Conservation (phyloP, 2,329 filamentous ascomycete genomes). For the Aspergillus awamori region DNA sequence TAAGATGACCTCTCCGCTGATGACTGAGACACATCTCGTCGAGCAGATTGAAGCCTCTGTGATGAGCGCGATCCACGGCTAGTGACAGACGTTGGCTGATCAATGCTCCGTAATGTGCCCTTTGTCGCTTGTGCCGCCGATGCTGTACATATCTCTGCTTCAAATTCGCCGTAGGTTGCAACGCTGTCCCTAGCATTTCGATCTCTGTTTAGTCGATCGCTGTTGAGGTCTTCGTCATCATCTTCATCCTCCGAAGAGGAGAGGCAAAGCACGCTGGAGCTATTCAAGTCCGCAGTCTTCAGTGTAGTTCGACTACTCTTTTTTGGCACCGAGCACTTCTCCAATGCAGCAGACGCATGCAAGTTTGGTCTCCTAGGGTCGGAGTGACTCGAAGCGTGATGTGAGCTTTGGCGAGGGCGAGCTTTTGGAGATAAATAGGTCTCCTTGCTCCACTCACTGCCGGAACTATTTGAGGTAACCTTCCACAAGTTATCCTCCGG, state of each 20-base stretch:
- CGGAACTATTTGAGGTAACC: conserved; percentile 28
- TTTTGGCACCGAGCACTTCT: conserved; percentile 34
- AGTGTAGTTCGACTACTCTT: conserved; percentile 45
- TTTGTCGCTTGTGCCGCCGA: conserved; percentile 39
- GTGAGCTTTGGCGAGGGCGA: conserved; percentile 16
- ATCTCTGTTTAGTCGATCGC: conserved; percentile 15
- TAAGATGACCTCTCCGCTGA: conserved; percentile 33
- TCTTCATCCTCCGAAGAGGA: conserved; percentile 54
- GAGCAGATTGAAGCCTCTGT: conserved; percentile 22
- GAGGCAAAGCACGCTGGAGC: conserved; percentile 51
- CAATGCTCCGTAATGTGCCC: conserved; percentile 32
- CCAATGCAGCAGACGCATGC: conserved; percentile 18
- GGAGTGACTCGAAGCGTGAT: conserved; percentile 21
- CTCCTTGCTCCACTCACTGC: conserved; percentile 29
- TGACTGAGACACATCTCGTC: conserved; percentile 30
- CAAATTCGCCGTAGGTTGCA: conserved; percentile 43
- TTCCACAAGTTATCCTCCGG: conserved; percentile 22
- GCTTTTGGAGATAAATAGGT: conserved; percentile 29
- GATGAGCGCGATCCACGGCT: conserved; percentile 29
- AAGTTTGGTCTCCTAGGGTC: conserved; percentile 24
- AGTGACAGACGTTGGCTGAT: conserved; percentile 30
- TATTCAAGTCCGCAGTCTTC: conserved; percentile 45
- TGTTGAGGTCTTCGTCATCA: conserved; percentile 30
- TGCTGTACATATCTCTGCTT: conserved; percentile 49
- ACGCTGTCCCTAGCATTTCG: conserved; percentile 42